A percentile compares a stretch with the other conserved stretches of the same genome.
These are phyloP conservation scores for Calonectria multiphialidica DNA, from an alignment of 2,329 filamentous ascomycete species.

Conservation along the genomic window DNA sequence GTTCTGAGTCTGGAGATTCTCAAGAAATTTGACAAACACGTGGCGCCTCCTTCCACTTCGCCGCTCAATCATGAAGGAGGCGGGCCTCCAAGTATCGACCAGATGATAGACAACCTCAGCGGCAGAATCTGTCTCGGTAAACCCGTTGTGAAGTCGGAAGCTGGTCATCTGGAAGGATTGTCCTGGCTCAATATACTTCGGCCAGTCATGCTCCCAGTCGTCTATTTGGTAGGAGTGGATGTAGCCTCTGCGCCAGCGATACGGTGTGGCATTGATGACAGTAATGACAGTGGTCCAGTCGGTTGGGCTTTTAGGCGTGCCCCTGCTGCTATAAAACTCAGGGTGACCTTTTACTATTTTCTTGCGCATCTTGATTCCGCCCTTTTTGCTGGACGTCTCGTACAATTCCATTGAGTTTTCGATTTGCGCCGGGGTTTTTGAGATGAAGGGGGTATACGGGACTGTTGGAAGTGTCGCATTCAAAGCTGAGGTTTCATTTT, in stretches of 20 bases:
- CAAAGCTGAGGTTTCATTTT: background rate
- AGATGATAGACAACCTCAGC: constrained; percentile 47
- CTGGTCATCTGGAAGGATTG: constrained; percentile 27
- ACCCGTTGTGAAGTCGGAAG: background rate
- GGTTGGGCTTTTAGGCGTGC: background rate
- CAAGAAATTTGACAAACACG: constrained; percentile 36
- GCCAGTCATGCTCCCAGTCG: constrained; percentile 39
- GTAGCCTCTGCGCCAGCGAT: constrained; percentile 41
- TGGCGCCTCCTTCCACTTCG: constrained; percentile 7
- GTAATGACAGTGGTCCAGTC: constrained; percentile 27
- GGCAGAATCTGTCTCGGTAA: constrained; percentile 31
- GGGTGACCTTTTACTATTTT: background rate
- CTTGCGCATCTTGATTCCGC: background rate
- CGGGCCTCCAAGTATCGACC: constrained; percentile 41
- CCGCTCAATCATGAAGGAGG: constrained; percentile 44
- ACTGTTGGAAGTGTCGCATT: background rate
- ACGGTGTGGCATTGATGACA: constrained; percentile 51
- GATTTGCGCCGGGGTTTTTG: background rate
- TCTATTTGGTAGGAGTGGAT: constrained; percentile 34
- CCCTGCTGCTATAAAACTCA: background rate
- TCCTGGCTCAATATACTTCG: constrained; percentile 44
- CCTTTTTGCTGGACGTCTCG: background rate
- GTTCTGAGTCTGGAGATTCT: constrained; percentile 38
- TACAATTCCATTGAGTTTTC: background rate
- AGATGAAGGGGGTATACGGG: background rate